Percentiles rank a stretch among this genome's conserved stretches.
Conservation (phyloP, 1,284 basidiomycete species). For the Ustilago hordei region DNA sequence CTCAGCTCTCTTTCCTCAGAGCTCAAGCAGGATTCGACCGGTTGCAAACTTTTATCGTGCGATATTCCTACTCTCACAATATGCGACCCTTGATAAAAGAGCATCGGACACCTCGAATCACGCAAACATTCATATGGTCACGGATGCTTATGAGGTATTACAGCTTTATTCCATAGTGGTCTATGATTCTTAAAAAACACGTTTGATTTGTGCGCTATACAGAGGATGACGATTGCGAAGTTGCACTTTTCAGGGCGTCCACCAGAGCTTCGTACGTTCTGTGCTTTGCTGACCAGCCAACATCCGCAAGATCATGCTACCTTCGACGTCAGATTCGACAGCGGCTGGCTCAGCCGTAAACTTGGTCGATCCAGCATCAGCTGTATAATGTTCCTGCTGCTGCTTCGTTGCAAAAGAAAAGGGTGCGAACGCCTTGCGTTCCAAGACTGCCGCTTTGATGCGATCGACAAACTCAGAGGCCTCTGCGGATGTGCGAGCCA, state of each 20-base stretch:
- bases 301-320: constrained; percentile 35
- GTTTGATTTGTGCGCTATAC: neutral
- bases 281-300: constrained; percentile 42
- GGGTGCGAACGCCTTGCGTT: neutral
- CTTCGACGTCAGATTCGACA: neutral
- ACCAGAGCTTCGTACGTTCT: constrained; percentile 37
- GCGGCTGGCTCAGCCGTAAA: neutral
- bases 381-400: neutral
- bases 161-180: neutral
- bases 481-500: constrained; percentile 10
- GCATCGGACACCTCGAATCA: neutral
- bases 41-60: constrained; percentile 28
- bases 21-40: constrained; percentile 19
- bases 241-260: constrained; percentile 12
- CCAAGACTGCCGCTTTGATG: constrained; percentile 31
- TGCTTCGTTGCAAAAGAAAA: neutral
- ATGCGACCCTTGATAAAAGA: neutral
- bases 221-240: neutral
- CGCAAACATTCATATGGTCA: neutral
- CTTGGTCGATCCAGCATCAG: neutral
- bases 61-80: neutral
- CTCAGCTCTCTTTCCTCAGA: neutral
- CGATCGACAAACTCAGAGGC: constrained; percentile 25
- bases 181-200: neutral
- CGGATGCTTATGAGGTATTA: too few species aligned